Percentiles rank a stretch among this genome's conserved stretches.
Evolutionary conservation across 1,284 basidiomycete genomes (phyloP).

Genomic region (Cryptococcus deneoformans): DNA sequence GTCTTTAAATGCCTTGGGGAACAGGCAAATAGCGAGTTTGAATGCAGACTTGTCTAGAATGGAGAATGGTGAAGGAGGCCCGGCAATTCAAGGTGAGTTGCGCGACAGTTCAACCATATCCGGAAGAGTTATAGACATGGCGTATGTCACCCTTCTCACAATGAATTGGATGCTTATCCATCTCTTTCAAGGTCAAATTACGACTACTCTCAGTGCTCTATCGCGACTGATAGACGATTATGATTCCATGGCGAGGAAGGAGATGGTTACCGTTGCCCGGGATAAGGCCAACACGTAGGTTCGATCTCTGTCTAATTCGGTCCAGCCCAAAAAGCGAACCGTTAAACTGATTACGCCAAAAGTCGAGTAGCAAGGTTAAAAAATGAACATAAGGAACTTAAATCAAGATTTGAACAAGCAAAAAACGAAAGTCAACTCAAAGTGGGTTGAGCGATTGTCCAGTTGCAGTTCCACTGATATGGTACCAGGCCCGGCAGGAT

Average conservation of each 20-base stretch:
- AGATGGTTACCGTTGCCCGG: constrained; percentile 89
- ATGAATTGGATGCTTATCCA: not conserved
- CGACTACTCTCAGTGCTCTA: constrained; percentile 87
- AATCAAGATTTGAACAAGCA: constrained; percentile 50
- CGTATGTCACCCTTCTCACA: not conserved
- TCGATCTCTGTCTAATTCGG: not conserved
- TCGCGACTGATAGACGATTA: constrained; percentile 92
- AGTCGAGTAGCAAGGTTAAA: constrained; percentile 52
- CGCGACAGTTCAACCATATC: not conserved
- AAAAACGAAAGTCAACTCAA: constrained; percentile 45
- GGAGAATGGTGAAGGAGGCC: constrained; percentile 71
- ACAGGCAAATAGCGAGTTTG: constrained; percentile 84
- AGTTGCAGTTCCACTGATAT: not conserved
- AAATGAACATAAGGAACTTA: constrained; percentile 50
- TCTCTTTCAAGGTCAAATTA: constrained; percentile 73
- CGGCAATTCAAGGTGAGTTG: constrained; percentile 73
- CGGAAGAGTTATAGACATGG: not conserved
- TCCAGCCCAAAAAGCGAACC: not conserved
- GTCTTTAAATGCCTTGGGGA: constrained; percentile 87
- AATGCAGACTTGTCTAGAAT: constrained; percentile 80
- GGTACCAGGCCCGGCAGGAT: constrained; percentile 31
- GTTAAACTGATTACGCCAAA: not conserved
- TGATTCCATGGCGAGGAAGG: constrained; percentile 89
- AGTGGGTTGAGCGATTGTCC: constrained; percentile 19
- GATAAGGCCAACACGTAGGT: constrained; percentile 88